Base-by-base conservation (phyloP, 805 yeast species). In the Barnettozyma salicaria region DNA sequence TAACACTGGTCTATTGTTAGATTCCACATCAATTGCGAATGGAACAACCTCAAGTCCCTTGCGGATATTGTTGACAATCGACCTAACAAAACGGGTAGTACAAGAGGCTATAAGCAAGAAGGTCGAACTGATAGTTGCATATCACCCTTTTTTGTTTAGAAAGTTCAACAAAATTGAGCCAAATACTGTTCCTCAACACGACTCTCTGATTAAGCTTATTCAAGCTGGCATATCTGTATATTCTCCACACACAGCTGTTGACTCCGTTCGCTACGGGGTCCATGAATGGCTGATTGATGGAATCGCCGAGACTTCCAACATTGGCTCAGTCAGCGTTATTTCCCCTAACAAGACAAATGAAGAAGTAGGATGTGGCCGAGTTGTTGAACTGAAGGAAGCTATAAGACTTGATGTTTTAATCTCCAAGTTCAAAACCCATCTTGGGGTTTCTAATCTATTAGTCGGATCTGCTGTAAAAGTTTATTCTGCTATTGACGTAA, bases 221-320 rank as follows among this genome's bases (percentile, higher is more conserved):
- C 79, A 78, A 46, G 70, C 78, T 41, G 83, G 85, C n/a, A 74
- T 92, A 39, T 75, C 88, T 33, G 98, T 92, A 2, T 92, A 92
- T 58, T 81, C 81, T 38, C 98, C 99, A 19, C 99, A 92, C 55
- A 90, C 98, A 1, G 88, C 97, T 0, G 83, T 92, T 4, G 98
- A 92, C 60, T 90, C 97, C 18, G 92, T 92, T 8, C 59, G 61
- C 10, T 83, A 81, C n/a, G 98, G 98, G 17, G 96, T 92, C 44
- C 92, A 92, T 49, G 97, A 88, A 56, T 92, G 95, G 82, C 67
- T 92, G 28, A 82, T 75, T 1, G 76, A 73, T 26, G 84, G 85
- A 2, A 60, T 81, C 6, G 52, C 73, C 3, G 52, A 58, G 0
- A 54, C 57, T 2, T 43, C 45, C 2, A 43, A 42, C 39, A 40